Conservation (phyloP, 768 basidiomycete species). For the Lactifluus hygrophoroides region DNA sequence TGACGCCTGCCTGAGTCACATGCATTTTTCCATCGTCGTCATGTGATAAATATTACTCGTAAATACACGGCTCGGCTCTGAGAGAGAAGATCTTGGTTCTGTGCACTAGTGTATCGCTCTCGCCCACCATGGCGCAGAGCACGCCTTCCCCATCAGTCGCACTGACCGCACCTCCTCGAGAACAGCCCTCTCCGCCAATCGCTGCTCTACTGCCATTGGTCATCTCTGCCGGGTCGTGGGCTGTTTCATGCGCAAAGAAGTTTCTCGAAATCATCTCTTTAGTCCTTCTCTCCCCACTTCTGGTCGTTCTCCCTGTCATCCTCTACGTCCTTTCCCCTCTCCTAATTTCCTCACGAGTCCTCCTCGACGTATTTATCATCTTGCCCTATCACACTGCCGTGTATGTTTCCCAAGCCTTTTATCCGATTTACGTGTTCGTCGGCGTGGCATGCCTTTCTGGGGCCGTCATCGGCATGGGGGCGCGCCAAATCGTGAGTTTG, state of each 20-base stretch:
- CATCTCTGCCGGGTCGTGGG: background rate
- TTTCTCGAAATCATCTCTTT: background rate
- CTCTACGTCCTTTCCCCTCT: conserved; percentile 11
- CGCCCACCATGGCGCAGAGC: conserved; percentile 2
- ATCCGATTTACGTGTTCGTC: conserved; percentile 20
- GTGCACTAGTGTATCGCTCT: background rate
- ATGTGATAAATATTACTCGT: no score
- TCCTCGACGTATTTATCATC: conserved; percentile 5
- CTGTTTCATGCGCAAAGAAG: background rate
- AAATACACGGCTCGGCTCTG: no score
- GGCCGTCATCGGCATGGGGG: conserved; percentile 10
- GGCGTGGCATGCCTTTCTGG: conserved; percentile 17
- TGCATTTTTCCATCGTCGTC: no score
- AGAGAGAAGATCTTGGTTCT: no score
- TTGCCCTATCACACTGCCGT: conserved; percentile 6
- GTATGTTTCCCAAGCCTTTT: conserved; percentile 9
- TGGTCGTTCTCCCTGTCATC: background rate
- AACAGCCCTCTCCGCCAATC: conserved; percentile 4
- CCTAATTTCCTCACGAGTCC: conserved; percentile 10
- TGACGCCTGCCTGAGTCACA: no score
- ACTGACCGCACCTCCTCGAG: background rate
- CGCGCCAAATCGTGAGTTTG: conserved; percentile 6
- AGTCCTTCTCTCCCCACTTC: background rate
- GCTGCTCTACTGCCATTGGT: background rate
- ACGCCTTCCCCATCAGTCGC: background rate